These are phyloP conservation scores for Solanum corneliomulleri DNA, from an alignment of 257 asterid genomes.

Conservation along the genomic window DNA sequence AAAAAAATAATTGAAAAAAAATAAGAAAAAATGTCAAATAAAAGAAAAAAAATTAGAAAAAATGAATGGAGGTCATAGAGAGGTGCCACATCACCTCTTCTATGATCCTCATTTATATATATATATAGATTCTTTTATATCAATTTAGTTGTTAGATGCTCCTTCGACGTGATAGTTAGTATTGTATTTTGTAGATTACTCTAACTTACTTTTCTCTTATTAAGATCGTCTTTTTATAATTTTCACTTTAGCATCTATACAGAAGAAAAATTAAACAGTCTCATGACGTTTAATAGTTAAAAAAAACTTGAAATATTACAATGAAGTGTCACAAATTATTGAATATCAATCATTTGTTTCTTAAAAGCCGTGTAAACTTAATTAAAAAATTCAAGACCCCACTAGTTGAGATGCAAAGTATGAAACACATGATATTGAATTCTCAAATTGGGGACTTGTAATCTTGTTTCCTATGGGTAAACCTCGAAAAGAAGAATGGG, in stretches of 20 bases:
- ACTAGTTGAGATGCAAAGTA: too few relatives aligned
- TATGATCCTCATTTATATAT: too few relatives aligned
- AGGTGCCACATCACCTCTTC: too few relatives aligned
- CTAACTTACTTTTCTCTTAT: background rate
- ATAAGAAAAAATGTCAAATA: too few relatives aligned
- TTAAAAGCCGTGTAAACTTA: background rate
- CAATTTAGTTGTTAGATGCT: background rate
- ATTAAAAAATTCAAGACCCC: background rate
- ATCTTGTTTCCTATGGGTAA: background rate
- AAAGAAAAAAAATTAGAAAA: too few relatives aligned
- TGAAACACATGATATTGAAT: background rate
- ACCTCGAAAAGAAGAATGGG: background rate
- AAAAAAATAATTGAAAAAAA: too few relatives aligned
- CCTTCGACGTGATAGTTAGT: background rate
- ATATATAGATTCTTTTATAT: too few relatives aligned
- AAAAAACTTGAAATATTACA: background rate
- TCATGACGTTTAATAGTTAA: background rate
- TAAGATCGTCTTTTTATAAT: background rate
- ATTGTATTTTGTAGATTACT: background rate
- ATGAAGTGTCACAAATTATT: background rate
- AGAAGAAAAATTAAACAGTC: background rate
- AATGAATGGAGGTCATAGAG: too few relatives aligned
- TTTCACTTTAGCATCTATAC: background rate
- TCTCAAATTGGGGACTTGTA: background rate
- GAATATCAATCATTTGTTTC: background rate